phyloP scores from a whole-genome alignment of 2,329 filamentous ascomycete genomes.

The Colletotrichum sp. region DNA sequence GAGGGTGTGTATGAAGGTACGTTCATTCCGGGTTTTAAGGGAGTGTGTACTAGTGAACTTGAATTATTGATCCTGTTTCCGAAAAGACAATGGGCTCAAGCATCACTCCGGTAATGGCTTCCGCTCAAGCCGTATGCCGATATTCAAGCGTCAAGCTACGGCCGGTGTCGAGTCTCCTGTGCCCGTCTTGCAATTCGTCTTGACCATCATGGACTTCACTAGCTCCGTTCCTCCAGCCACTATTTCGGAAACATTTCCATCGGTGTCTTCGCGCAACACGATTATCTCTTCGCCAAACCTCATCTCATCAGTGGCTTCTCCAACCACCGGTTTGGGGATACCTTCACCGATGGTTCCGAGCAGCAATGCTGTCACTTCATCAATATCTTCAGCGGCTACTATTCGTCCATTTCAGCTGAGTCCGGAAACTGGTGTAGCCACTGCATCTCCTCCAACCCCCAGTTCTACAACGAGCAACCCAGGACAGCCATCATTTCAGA shows the following conservation, averaged over 20 bases:
- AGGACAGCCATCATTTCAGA: background rate
- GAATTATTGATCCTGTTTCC: background rate
- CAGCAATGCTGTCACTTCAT: background rate
- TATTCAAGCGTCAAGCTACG: background rate
- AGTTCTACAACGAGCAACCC: background rate
- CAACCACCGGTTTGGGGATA: background rate
- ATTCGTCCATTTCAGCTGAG: background rate
- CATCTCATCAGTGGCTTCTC: background rate
- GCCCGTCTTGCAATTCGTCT: background rate
- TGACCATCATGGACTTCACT: background rate
- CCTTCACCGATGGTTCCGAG: background rate
- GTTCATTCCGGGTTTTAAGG: rapidly evolving
- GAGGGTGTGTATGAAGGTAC: background rate
- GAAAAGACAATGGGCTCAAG: background rate
- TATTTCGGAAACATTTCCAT: background rate
- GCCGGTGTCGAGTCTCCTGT: background rate
- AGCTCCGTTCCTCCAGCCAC: background rate
- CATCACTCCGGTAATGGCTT: background rate
- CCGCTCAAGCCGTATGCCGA: background rate
- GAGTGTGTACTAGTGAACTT: rapidly evolving
- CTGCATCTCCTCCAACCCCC: background rate
- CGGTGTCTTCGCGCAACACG: too few species aligned
- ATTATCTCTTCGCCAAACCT: too few species aligned
- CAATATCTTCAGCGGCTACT: background rate
- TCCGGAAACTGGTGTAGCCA: background rate